phyloP scores from a whole-genome alignment of 768 basidiomycete genomes.

The Russula ochroleuca region DNA sequence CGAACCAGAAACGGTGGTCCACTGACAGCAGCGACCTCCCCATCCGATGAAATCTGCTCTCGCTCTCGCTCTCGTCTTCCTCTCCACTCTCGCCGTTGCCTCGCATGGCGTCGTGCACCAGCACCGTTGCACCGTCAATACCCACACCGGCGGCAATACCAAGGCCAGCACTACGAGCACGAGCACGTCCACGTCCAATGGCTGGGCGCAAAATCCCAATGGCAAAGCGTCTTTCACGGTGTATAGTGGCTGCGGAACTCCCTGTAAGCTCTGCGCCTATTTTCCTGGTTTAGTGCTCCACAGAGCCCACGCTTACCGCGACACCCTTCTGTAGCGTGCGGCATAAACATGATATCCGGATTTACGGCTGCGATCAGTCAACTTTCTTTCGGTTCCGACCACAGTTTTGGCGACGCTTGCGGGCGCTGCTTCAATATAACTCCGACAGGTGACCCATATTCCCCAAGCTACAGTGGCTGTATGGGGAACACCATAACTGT shows the following conservation, averaged over 20 bases:
- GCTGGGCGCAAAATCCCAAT: conserved; percentile 45
- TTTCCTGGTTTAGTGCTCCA: not conserved
- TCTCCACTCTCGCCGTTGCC: no score
- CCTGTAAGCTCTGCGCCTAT: conserved; percentile 36
- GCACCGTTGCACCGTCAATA: no score
- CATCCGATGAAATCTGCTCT: no score
- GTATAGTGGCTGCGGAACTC: conserved; percentile 48
- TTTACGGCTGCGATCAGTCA: conserved; percentile 57
- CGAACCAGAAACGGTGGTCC: no score
- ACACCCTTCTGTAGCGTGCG: conserved; percentile 41
- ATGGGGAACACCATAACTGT: conserved; percentile 51
- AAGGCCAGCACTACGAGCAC: no score
- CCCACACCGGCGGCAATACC: no score
- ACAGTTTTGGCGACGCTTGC: conserved; percentile 54
- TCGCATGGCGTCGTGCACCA: no score
- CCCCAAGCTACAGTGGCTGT: conserved; percentile 46
- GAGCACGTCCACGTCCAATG: no score
- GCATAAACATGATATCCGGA: conserved; percentile 41
- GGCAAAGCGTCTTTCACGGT: conserved; percentile 53
- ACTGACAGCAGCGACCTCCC: no score
- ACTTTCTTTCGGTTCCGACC: conserved; percentile 46
- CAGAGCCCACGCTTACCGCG: not conserved
- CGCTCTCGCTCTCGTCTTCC: not conserved
- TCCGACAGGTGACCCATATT: conserved; percentile 48
- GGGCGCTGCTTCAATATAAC: conserved; percentile 60